A percentile compares a stretch with the other conserved stretches of the same genome.
Evolutionary conservation across 495 filamentous ascomycete species (phyloP).

Genomic region (Saxophila tyrrhenica): DNA sequence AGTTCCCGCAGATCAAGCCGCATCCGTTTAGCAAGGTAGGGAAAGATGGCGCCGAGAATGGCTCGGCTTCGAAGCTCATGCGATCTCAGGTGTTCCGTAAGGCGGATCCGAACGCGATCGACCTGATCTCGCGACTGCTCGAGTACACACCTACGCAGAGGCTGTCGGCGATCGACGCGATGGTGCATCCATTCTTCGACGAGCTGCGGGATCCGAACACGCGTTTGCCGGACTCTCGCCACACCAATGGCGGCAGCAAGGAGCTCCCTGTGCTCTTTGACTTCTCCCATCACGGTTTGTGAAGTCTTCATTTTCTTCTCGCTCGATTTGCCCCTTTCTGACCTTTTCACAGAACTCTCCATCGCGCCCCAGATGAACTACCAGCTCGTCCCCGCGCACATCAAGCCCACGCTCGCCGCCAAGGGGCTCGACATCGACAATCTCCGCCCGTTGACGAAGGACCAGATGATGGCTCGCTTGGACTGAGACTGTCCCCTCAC

Average conservation of each 20-base stretch:
- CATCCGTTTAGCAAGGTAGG: slow-evolving; percentile 91
- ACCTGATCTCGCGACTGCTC: slow-evolving; percentile 82
- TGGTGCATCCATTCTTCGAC: slow-evolving; percentile 98
- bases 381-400: slow-evolving; percentile 74
- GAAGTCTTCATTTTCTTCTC: slow-evolving; percentile 17
- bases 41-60: slow-evolving; percentile 1
- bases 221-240: slow-evolving; percentile 83
- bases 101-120: slow-evolving; percentile 83
- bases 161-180: slow-evolving; percentile 85
- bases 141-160: slow-evolving; percentile 97
- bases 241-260: slow-evolving; percentile 59
- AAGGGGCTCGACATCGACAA: slow-evolving; percentile 87
- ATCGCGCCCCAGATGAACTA: slow-evolving; percentile 80
- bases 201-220: slow-evolving; percentile 84
- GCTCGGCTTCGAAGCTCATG: slow-evolving; percentile 1
- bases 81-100: slow-evolving; percentile 73
- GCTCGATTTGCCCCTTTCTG: not conserved
- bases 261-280: slow-evolving; percentile 85
- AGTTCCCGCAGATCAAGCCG: slow-evolving; percentile 99
- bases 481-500: slow-evolving; percentile 57
- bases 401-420: slow-evolving; percentile 57
- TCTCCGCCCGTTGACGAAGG: slow-evolving; percentile 77
- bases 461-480: slow-evolving; percentile 95
- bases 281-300: slow-evolving; percentile 87
- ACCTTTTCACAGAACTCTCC: slow-evolving; percentile 62